A percentile compares a stretch with the other conserved stretches of the same genome.
Evolutionary conservation across 495 filamentous ascomycete genomes (phyloP).

Genomic region (Hypoxylon lienhwacheense): DNA sequence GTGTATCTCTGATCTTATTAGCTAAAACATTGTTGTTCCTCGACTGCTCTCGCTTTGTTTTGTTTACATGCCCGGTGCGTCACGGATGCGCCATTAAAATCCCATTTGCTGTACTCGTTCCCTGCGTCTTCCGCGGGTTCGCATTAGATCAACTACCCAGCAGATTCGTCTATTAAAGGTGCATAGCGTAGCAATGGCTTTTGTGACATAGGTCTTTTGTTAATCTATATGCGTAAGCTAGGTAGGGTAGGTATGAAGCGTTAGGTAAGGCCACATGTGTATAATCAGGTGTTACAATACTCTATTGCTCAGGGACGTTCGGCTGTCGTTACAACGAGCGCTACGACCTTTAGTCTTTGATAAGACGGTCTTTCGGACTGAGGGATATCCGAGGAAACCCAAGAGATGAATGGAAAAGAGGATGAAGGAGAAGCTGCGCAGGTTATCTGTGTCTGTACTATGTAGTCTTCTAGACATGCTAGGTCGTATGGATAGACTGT

Average conservation of each 20-base stretch:
- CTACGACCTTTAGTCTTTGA: neutral
- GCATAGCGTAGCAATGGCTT: too few species aligned
- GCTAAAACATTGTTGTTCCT: too few species aligned
- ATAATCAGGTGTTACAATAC: neutral
- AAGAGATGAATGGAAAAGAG: conserved; percentile 16
- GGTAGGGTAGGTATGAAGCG: neutral
- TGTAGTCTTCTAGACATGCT: too few species aligned
- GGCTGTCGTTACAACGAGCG: conserved; percentile 1
- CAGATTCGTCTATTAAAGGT: neutral
- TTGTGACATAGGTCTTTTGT: too few species aligned
- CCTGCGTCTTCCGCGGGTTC: neutral
- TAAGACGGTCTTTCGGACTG: neutral
- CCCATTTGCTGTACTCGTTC: neutral
- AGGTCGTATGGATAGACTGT: too few species aligned
- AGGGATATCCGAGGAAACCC: neutral
- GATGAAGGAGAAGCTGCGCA: conserved; percentile 2
- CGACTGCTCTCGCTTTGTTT: too few species aligned
- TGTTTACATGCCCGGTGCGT: neutral
- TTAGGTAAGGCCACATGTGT: too few species aligned
- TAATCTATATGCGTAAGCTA: too few species aligned
- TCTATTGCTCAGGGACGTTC: neutral
- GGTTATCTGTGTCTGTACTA: too few species aligned
- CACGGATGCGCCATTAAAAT: neutral
- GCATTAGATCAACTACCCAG: neutral
- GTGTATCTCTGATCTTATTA: too few species aligned